A percentile compares a stretch with the other conserved stretches of the same genome.
Evolutionary conservation across 192 early-diverging fungal genomes (phyloP).

Genomic region (Rhizoclosmatium sp.): DNA sequence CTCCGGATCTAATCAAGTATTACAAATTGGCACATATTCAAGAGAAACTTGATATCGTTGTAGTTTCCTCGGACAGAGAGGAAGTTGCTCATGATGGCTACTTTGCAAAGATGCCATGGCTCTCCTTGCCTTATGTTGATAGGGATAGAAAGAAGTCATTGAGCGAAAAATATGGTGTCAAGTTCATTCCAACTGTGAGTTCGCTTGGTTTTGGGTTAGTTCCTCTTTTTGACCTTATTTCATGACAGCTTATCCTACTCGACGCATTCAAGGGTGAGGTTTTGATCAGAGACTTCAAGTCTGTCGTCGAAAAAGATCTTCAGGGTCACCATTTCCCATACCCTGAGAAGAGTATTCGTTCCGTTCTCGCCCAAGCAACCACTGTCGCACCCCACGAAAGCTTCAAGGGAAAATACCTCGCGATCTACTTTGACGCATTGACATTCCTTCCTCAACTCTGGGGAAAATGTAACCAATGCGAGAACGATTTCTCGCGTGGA

Average conservation of each 20-base stretch:
- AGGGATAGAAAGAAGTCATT: neutral
- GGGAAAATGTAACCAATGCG: conserved; percentile 3
- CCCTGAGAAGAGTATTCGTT: neutral
- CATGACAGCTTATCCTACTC: neutral
- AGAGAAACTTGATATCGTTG: conserved; percentile 13
- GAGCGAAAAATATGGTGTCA: conserved; percentile 1
- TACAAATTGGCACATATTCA: neutral
- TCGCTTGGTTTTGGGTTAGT: neutral
- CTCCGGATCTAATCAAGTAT: conserved; percentile 5
- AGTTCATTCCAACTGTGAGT: conserved; percentile 2
- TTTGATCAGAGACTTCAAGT: neutral
- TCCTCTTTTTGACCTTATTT: neutral
- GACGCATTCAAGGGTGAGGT: conserved; percentile 2
- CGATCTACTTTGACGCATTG: conserved; percentile 21
- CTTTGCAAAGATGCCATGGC: conserved; percentile 14
- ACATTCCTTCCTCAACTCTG: conserved; percentile 8
- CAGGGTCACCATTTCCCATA: conserved; percentile 17
- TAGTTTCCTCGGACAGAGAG: conserved; percentile 10
- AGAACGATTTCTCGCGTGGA: neutral
- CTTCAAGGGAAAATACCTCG: conserved; percentile 7
- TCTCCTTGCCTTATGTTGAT: conserved; percentile 4
- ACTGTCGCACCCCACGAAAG: neutral
- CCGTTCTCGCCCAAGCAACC: neutral
- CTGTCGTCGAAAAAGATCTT: conserved; percentile 6
- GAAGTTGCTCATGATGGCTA: neutral